A percentile compares a stretch with the other conserved stretches of the same genome.
Conservation (phyloP, 2,329 filamentous ascomycete species). For the Rasamsonia emersonii region DNA sequence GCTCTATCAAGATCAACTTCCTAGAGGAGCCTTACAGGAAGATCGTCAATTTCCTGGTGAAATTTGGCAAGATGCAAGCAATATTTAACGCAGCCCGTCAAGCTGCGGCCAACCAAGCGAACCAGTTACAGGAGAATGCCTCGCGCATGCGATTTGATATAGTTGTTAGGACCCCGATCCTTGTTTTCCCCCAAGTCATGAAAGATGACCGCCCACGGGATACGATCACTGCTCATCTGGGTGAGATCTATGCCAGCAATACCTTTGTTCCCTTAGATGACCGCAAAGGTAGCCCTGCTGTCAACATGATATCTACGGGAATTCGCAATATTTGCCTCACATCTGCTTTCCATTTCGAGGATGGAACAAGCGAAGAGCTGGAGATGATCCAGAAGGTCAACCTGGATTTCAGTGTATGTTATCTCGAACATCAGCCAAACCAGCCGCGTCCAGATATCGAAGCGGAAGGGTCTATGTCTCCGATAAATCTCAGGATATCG, state of each 20-base stretch:
- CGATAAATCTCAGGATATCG: constrained; percentile 81
- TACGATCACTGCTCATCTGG: constrained; percentile 81
- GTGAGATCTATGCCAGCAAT: constrained; percentile 96
- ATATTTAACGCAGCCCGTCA: constrained; percentile 96
- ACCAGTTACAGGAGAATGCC: constrained; percentile 81
- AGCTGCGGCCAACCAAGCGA: constrained; percentile 88
- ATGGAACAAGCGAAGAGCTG: constrained; percentile 68
- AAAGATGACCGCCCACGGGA: constrained; percentile 65
- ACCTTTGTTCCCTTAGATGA: constrained; percentile 81
- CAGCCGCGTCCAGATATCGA: constrained; percentile 81
- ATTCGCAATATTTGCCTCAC: constrained; percentile 88
- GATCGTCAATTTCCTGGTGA: constrained; percentile 95
- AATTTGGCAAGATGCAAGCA: constrained; percentile 99
- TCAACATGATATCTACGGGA: constrained; percentile 83
- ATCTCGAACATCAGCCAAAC: constrained; percentile 74
- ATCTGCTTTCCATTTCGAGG: constrained; percentile 74
- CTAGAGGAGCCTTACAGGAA: constrained; percentile 95
- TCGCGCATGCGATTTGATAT: constrained; percentile 92
- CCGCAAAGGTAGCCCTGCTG: constrained; percentile 60
- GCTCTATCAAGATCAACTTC: constrained; percentile 95
- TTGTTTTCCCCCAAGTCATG: constrained; percentile 81
- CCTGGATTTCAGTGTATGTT: constrained; percentile 82
- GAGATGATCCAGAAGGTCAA: constrained; percentile 98
- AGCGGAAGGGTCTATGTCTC: constrained; percentile 83
- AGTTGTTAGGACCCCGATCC: constrained; percentile 86